phyloP scores from a whole-genome alignment of 352 stramenopile genomes.

The Phytophthora cactorum region DNA sequence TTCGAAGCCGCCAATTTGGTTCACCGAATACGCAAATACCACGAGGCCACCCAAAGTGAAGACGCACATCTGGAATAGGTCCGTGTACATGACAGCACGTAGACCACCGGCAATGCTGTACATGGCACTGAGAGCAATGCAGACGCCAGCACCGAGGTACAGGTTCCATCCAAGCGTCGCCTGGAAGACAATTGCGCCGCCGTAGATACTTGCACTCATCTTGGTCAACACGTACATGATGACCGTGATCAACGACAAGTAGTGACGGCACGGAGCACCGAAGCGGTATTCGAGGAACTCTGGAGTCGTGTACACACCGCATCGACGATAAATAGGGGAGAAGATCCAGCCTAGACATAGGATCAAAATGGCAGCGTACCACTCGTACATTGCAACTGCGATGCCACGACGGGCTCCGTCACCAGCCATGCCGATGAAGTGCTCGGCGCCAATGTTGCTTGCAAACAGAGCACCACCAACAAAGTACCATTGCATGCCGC shows the following conservation, averaged over 20 bases:
- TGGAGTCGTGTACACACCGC: constrained; percentile 61
- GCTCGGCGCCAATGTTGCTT: constrained; percentile 72
- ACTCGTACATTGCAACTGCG: constrained; percentile 70
- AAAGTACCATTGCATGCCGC: constrained; percentile 74
- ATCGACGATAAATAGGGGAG: constrained; percentile 65
- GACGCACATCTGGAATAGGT: constrained; percentile 74
- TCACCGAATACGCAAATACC: constrained; percentile 57
- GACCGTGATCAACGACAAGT: constrained; percentile 62
- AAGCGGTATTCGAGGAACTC: constrained; percentile 63
- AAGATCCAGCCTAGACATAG: constrained; percentile 68
- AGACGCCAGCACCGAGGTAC: constrained; percentile 54
- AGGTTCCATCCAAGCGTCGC: constrained; percentile 68
- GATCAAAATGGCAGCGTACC: constrained; percentile 64
- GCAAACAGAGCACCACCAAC: constrained; percentile 66
- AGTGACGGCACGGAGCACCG: constrained; percentile 55
- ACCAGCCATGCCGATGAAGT: constrained; percentile 77
- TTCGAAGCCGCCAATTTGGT: constrained; percentile 61
- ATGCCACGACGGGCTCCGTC: constrained; percentile 64
- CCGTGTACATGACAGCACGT: constrained; percentile 75
- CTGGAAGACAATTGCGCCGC: constrained; percentile 66
- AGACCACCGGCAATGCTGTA: constrained; percentile 70
- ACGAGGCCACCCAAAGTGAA: constrained; percentile 67
- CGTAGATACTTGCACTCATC: constrained; percentile 72
- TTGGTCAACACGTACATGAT: constrained; percentile 79
- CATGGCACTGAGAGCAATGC: constrained; percentile 57